A percentile compares a stretch with the other conserved stretches of the same genome.
These are phyloP conservation scores for Panicum miliaceum DNA, from an alignment of 176 grass and related monocot species.

Conservation along the genomic window DNA sequence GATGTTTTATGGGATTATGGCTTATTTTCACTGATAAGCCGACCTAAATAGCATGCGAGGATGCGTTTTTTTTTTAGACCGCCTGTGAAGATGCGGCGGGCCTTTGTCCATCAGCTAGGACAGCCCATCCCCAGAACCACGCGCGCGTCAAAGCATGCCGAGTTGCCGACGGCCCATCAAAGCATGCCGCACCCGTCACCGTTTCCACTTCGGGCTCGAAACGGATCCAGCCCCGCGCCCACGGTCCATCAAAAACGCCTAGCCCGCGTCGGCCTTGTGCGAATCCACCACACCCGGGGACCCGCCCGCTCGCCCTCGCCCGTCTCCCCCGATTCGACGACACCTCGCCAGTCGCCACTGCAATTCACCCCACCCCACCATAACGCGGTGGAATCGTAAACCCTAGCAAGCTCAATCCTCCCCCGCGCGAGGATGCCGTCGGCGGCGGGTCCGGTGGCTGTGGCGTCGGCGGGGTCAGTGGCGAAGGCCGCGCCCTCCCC, in stretches of 20 bases:
- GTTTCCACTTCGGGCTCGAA: not conserved
- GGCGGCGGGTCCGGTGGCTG: conserved; percentile 41
- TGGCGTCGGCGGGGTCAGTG: not conserved
- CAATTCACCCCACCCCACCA: not conserved
- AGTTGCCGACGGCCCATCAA: too few relatives aligned
- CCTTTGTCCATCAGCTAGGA: too few relatives aligned
- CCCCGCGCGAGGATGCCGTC: conserved; percentile 38
- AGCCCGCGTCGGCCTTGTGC: not conserved
- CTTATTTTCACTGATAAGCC: too few relatives aligned
- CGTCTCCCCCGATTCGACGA: conserved; percentile 10
- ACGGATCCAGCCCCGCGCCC: not conserved
- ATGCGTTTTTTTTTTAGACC: too few relatives aligned
- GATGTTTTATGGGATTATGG: too few relatives aligned
- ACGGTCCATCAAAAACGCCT: not conserved
- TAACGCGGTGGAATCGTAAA: conserved; percentile 24
- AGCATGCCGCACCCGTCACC: too few relatives aligned
- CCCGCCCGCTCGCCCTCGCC: not conserved
- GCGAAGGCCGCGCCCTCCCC: not conserved
- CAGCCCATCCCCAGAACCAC: too few relatives aligned
- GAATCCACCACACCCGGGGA: not conserved
- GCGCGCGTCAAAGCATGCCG: too few relatives aligned
- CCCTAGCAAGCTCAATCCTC: conserved; percentile 27
- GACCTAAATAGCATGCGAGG: too few relatives aligned
- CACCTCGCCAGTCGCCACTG: not conserved
- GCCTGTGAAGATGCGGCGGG: too few relatives aligned